Evolutionary conservation across 140 eudicot genomes (phyloP), one percentile per base, ranked within the genome.

Genomic region (Stevia rebaudiana): DNA sequence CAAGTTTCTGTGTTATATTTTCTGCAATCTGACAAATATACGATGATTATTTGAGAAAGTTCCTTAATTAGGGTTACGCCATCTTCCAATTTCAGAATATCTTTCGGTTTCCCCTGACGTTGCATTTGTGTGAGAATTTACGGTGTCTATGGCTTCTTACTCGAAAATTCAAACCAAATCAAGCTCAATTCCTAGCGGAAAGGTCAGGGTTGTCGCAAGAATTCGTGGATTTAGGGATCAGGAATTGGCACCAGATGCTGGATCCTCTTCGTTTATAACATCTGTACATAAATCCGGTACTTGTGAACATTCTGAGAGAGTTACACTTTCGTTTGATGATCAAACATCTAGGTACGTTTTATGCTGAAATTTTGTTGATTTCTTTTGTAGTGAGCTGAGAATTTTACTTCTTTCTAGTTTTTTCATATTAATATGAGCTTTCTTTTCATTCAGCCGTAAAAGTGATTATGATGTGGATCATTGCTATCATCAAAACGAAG

Each of bases 401-500:
- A 11, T 9, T 31, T 40, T 51, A 13, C 36, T 47, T 28, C 25
- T 3, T 12, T 53, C 1, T 22, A 48, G 36, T 42, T 55, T 22
- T 42, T 58, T n/a, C 49, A 8, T 37, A 56, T 10, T 53, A 22
- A 48, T 61, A 11, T 78, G 15, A 18, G 55, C 15, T n/a, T n/a
- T n/a, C n/a, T n/a, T n/a, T n/a, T n/a, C n/a, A n/a, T n/a, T 31
- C 76, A 88, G 96, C 67, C 74, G 87, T 0, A 92, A 80, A 63
- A 75, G 81, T 46, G 67, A 47, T 31, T 92, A 70, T 74, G 82
- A 75, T 4, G 76, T 92, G 70, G 96, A 92, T 71, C 25, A 67
- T 31, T 92, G 89, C 59, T 92, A 88, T 68, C 83, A 58, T 17
- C 83, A 83, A 79, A 58, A 79, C 17, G 94, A 81, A 49, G 87